These are phyloP conservation scores for Aspergillus candidus DNA, from an alignment of 2,329 filamentous ascomycete genomes.

Conservation along the genomic window DNA sequence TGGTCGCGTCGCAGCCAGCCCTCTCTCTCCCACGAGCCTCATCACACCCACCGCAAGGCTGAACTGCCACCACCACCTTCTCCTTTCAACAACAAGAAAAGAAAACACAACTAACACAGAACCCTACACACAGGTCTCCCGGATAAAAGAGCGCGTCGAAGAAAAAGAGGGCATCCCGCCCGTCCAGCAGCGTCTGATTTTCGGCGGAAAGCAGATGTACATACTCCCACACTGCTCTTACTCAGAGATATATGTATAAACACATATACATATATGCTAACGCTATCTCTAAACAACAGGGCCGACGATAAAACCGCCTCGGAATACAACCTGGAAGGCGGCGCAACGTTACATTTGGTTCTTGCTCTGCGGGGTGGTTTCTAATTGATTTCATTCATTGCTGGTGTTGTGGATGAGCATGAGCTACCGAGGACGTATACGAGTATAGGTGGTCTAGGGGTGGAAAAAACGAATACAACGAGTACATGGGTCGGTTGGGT, in stretches of 20 bases:
- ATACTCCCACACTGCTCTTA: constrained; percentile 17
- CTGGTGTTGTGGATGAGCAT: background rate
- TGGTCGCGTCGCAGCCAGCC: too few relatives aligned
- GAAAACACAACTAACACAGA: background rate
- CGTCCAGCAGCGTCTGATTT: constrained; percentile 93
- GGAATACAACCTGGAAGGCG: constrained; percentile 86
- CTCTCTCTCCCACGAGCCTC: background rate
- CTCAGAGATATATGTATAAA: background rate
- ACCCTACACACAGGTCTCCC: constrained; percentile 59
- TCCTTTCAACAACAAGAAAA: too few relatives aligned
- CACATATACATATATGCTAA: constrained; percentile 2
- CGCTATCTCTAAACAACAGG: constrained; percentile 49
- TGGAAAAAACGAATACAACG: too few relatives aligned
- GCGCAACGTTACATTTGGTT: constrained; percentile 90
- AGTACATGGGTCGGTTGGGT: background rate
- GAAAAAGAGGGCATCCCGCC: constrained; percentile 98
- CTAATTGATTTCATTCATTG: constrained; percentile 5
- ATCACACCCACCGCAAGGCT: background rate
- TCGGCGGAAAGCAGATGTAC: constrained; percentile 96
- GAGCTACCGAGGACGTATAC: background rate
- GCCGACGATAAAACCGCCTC: constrained; percentile 87
- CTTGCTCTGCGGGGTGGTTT: constrained; percentile 81
- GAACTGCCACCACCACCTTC: background rate
- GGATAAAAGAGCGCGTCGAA: constrained; percentile 98
- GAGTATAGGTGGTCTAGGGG: background rate